phyloP scores from a whole-genome alignment of 1,284 basidiomycete genomes.

The Retiboletus flavoniger region DNA sequence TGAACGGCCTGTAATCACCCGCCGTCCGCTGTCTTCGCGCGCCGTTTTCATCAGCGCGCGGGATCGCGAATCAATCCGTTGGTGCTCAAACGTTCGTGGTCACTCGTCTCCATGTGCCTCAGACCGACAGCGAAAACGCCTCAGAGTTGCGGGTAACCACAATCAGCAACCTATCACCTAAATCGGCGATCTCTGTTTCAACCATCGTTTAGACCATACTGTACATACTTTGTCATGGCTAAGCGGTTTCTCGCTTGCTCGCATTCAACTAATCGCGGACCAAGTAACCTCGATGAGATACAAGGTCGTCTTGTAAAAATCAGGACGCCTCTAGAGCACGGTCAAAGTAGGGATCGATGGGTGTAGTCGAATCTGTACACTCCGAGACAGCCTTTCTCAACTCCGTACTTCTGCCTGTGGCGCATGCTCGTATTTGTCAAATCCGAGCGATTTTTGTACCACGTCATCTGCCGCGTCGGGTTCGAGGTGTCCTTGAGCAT shows the following conservation, averaged over 20 bases:
- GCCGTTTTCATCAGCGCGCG: neutral
- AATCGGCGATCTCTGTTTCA: neutral
- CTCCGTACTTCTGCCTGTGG: slow-evolving; percentile 26
- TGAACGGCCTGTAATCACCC: neutral
- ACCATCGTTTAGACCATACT: neutral
- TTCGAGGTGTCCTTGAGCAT: slow-evolving; percentile 77
- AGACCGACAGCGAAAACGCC: too few species aligned
- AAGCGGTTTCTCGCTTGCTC: too few species aligned
- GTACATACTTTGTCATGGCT: too few species aligned
- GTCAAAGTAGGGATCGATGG: too few species aligned
- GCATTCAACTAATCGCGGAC: too few species aligned
- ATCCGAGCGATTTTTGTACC: slow-evolving; percentile 77
- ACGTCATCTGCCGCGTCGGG: slow-evolving; percentile 81
- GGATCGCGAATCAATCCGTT: too few species aligned
- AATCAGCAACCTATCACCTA: neutral
- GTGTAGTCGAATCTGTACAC: slow-evolving; percentile 2
- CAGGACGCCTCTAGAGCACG: neutral
- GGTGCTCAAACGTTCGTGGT: too few species aligned
- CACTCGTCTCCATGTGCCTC: too few species aligned
- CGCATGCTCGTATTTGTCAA: slow-evolving; percentile 58
- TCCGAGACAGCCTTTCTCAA: slow-evolving; percentile 1
- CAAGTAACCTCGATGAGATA: too few species aligned
- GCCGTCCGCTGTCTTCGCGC: neutral
- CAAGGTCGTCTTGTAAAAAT: too few species aligned
- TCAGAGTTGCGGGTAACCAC: too few species aligned